A percentile compares a stretch with the other conserved stretches of the same genome.
These are phyloP conservation scores for Candida gigantensis DNA, from an alignment of 1,139 yeast species.

Conservation along the genomic window DNA sequence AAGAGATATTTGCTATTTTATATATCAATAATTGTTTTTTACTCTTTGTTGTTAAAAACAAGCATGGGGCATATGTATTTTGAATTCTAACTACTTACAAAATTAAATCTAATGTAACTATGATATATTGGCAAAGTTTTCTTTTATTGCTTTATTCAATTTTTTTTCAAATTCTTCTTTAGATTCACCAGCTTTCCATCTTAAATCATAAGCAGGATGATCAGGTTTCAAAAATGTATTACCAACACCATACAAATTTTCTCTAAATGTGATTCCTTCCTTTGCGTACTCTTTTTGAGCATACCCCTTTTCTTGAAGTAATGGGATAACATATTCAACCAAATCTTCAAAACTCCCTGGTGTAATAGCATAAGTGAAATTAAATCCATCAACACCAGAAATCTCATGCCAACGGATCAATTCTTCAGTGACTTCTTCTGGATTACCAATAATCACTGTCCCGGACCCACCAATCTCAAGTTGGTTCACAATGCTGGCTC, in stretches of 20 bases:
- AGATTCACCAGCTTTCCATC: conserved; percentile 39
- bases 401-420: conserved; percentile 30
- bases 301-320: conserved; percentile 24
- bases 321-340: conserved; percentile 26
- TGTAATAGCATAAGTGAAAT: conserved; percentile 26
- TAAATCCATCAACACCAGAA: conserved; percentile 29
- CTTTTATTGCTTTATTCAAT: conserved; percentile 19
- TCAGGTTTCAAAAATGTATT: conserved; percentile 20
- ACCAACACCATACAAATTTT: conserved; percentile 25
- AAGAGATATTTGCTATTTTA: no score
- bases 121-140: conserved; percentile 11
- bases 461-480: conserved; percentile 27
- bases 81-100: no score
- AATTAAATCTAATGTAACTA: no score
- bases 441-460: conserved; percentile 23
- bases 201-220: conserved; percentile 39
- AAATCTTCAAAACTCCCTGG: conserved; percentile 29
- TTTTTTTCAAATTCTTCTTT: conserved; percentile 33
- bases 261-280: conserved; percentile 24
- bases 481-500: conserved; percentile 25
- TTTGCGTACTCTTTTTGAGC: conserved; percentile 31
- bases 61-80: no score
- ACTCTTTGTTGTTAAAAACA: no score
- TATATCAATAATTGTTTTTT: no score
- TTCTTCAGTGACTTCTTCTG: conserved; percentile 28